phyloP scores from a whole-genome alignment of 2,329 filamentous ascomycete genomes.

The Basipetospora chlamydospora region DNA sequence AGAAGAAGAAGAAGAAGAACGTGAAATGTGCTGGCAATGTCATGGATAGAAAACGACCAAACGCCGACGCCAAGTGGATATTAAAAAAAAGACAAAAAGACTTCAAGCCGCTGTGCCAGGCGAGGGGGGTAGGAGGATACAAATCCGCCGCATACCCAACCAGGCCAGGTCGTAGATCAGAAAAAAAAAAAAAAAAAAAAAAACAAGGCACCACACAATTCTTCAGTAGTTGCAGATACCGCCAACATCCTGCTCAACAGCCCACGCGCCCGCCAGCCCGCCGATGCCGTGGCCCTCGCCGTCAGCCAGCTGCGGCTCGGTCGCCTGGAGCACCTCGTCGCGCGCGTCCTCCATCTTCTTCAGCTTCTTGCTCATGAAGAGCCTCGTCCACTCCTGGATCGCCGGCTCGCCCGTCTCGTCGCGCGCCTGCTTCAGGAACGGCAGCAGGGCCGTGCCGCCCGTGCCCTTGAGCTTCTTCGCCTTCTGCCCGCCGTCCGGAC shows the following conservation, averaged over 20 bases:
- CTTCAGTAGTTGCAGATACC: constrained; percentile 43
- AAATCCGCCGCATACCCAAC: no score
- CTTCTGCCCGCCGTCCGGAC: constrained; percentile 16
- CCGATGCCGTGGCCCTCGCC: constrained; percentile 31
- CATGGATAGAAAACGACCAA: no score
- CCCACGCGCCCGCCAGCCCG: constrained; percentile 75
- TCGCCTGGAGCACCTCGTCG: constrained; percentile 31
- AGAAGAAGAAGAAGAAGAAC: no score
- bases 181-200: no score
- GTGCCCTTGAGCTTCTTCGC: constrained; percentile 65
- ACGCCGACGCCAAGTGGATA: no score
- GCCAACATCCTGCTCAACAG: constrained; percentile 67
- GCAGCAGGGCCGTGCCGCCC: constrained; percentile 83
- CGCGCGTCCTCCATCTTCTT: constrained; percentile 40
- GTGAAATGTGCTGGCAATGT: no score
- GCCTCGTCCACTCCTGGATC: constrained; percentile 48
- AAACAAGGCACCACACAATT: no score
- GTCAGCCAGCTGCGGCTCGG: background rate
- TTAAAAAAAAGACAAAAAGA: no score
- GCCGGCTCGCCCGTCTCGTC: constrained; percentile 93
- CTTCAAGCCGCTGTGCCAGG: no score
- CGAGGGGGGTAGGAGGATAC: no score
- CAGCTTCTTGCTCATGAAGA: constrained; percentile 40
- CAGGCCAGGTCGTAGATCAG: no score
- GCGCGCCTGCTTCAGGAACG: constrained; percentile 89